These are phyloP conservation scores for Cordyceps sp. DNA, from an alignment of 2,329 filamentous ascomycete species.

Conservation along the genomic window DNA sequence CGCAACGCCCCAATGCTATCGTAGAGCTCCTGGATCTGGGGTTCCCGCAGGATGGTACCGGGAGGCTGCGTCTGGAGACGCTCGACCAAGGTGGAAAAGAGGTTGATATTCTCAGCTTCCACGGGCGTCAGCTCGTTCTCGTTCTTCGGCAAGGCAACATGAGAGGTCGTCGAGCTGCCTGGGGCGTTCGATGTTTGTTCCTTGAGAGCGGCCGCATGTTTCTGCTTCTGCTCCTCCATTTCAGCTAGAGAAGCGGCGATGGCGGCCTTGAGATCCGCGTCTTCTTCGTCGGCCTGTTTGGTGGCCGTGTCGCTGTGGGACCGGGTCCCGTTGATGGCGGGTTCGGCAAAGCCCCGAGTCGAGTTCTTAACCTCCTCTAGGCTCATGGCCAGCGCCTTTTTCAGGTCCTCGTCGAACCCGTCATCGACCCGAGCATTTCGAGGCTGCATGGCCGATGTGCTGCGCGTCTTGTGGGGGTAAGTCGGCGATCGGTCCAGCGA, in stretches of 20 bases:
- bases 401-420: conserved; percentile 87
- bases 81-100: conserved; percentile 89
- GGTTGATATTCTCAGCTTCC: conserved; percentile 93
- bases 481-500: conserved; percentile 33
- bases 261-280: conserved; percentile 82
- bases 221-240: conserved; percentile 96
- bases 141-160: conserved; percentile 56
- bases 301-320: conserved; percentile 18
- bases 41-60: conserved; percentile 88
- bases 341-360: conserved; percentile 56
- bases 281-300: conserved; percentile 60
- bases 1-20: conserved; percentile 89
- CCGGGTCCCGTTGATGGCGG: conserved; percentile 20
- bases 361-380: conserved; percentile 77
- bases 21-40: conserved; percentile 95
- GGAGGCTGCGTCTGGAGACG: conserved; percentile 87
- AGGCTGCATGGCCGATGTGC: conserved; percentile 64
- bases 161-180: conserved; percentile 19
- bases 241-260: conserved; percentile 90
- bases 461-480: conserved; percentile 46
- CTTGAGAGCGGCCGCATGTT: conserved; percentile 69
- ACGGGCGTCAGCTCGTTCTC: conserved; percentile 88
- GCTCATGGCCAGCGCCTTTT: conserved; percentile 89
- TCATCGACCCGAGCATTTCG: conserved; percentile 77
- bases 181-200: conserved; percentile 45